phyloP scores from a whole-genome alignment of 306 rosid genomes.

The Cicer cuneatum region DNA sequence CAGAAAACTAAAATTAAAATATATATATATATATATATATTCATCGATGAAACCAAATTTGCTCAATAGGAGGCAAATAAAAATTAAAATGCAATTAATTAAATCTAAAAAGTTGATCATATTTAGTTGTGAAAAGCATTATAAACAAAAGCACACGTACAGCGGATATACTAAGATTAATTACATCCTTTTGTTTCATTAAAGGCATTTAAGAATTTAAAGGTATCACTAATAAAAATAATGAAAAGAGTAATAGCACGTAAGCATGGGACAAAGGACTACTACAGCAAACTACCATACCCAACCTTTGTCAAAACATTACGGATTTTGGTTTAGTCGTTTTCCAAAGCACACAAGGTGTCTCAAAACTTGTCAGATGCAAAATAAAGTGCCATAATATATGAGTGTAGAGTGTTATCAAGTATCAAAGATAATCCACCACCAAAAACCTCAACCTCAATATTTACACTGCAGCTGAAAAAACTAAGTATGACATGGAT shows the following conservation, averaged over 20 bases:
- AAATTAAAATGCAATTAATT: background rate
- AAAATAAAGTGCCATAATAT: slow-evolving; percentile 20
- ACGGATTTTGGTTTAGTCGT: slow-evolving; percentile 32
- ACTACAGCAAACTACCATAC: slow-evolving; percentile 47
- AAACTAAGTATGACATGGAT: slow-evolving; percentile 39
- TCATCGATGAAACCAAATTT: too few species aligned
- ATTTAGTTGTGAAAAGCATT: background rate
- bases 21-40: too few species aligned
- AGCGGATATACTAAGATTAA: slow-evolving; percentile 14
- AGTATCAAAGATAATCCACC: slow-evolving; percentile 11
- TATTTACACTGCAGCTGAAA: background rate
- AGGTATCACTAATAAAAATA: background rate
- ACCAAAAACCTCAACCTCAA: slow-evolving; percentile 30
- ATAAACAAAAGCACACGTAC: background rate
- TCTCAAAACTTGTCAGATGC: slow-evolving; percentile 19
- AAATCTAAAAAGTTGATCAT: slow-evolving; percentile 1
- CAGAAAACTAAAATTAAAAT: too few species aligned
- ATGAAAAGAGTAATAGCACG: slow-evolving; percentile 13
- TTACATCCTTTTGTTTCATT: slow-evolving; percentile 20
- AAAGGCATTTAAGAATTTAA: slow-evolving; percentile 10
- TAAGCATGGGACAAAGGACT: slow-evolving; percentile 38
- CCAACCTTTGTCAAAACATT: slow-evolving; percentile 46
- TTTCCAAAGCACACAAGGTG: slow-evolving; percentile 43
- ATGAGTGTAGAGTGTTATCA: slow-evolving; percentile 24
- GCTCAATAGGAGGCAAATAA: too few species aligned